Evolutionary conservation across 352 stramenopile genomes (phyloP).

Genomic region (Thraustochytrium sp.): DNA sequence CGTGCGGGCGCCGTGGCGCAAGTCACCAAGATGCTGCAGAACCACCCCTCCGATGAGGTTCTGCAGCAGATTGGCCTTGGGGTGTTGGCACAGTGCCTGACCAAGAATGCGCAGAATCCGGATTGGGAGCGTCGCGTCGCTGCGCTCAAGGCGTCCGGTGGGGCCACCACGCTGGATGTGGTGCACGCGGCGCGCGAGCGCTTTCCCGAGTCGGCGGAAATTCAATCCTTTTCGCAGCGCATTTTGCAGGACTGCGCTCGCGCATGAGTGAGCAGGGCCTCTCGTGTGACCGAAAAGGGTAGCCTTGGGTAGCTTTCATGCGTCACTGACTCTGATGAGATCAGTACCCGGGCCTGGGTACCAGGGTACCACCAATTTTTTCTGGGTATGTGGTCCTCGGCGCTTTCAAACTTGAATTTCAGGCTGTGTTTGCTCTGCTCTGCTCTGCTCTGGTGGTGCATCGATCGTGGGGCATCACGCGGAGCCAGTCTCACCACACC

Average conservation of each 20-base stretch:
- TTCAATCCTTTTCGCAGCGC: not conserved
- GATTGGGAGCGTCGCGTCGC: not conserved
- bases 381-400: too few relatives aligned
- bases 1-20: not conserved
- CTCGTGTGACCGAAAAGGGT: too few relatives aligned
- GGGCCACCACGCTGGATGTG: not conserved
- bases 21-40: not conserved
- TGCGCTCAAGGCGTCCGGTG: not conserved
- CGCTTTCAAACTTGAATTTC: too few relatives aligned
- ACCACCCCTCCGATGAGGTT: not conserved
- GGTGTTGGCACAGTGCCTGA: not conserved
- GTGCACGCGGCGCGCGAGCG: not conserved
- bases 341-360: too few relatives aligned
- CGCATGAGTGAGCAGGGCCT: too few relatives aligned
- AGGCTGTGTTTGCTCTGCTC: too few relatives aligned
- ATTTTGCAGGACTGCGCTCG: not conserved
- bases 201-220: not conserved
- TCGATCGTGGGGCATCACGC: too few relatives aligned
- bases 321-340: too few relatives aligned
- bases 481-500: too few relatives aligned
- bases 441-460: too few relatives aligned
- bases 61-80: constrained; percentile 9
- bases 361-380: too few relatives aligned
- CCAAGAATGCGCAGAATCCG: not conserved
- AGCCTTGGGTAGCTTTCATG: too few relatives aligned